A percentile compares a stretch with the other conserved stretches of the same genome.
Conservation (phyloP, 1,284 basidiomycete genomes). For the Malassezia psittaci region DNA sequence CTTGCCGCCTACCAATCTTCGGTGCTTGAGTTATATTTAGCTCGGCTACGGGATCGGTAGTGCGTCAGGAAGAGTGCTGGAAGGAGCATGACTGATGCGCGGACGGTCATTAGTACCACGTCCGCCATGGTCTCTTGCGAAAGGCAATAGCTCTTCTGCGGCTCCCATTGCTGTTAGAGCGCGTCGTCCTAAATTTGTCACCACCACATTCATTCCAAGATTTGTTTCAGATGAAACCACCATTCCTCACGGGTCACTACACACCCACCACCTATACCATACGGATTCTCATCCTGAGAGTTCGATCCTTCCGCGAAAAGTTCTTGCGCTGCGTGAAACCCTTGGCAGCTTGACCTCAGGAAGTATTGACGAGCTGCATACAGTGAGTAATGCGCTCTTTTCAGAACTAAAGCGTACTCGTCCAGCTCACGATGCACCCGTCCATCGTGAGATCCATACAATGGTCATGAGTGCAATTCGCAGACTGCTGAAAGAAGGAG, state of each 20-base stretch:
- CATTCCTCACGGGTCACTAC: too few relatives aligned
- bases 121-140: conserved; percentile 6
- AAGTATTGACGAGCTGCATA: background rate
- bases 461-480: background rate
- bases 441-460: background rate
- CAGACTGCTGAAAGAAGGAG: background rate
- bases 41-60: conserved; percentile 2
- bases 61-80: conserved; percentile 1
- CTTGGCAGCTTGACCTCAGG: background rate
- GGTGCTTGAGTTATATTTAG: background rate
- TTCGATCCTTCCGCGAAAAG: background rate
- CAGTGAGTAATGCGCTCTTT: background rate
- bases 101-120: conserved; percentile 6
- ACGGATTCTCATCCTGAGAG: background rate
- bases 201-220: too few relatives aligned
- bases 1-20: background rate
- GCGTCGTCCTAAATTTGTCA: too few relatives aligned
- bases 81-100: conserved; percentile 13
- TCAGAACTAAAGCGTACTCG: background rate
- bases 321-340: background rate
- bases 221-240: too few relatives aligned
- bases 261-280: background rate
- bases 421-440: background rate
- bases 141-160: background rate
- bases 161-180: too few relatives aligned